Conservation (phyloP, 2,329 filamentous ascomycete species). For the Penicillium sp. region DNA sequence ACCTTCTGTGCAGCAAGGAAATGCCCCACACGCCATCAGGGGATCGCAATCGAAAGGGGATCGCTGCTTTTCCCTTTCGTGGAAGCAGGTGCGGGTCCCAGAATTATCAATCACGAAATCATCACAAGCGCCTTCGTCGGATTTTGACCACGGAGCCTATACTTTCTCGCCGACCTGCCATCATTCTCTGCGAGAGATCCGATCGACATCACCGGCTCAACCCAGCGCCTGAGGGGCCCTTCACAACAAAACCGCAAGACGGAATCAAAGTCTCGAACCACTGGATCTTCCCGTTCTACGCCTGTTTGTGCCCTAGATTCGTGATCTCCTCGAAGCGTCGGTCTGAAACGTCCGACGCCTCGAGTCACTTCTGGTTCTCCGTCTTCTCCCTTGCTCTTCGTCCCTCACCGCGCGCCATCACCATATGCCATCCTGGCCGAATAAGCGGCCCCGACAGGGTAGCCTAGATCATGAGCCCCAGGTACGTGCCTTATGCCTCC, state of each 20-base stretch:
- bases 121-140: background rate
- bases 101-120: background rate
- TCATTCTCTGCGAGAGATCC: background rate
- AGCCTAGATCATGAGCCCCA: constrained; percentile 8
- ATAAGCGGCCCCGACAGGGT: constrained; percentile 12
- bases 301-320: background rate
- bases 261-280: background rate
- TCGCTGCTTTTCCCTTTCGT: background rate
- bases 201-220: background rate
- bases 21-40: constrained; percentile 1
- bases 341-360: background rate
- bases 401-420: background rate
- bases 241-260: background rate
- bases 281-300: background rate
- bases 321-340: background rate
- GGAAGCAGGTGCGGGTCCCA: background rate
- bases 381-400: background rate
- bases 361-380: background rate
- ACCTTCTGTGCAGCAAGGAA: background rate
- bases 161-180: background rate
- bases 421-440: constrained; percentile 14
- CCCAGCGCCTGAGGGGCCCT: background rate
- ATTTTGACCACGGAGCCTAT: background rate
- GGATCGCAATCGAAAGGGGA: background rate
- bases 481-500: constrained; percentile 10